A percentile compares a stretch with the other conserved stretches of the same genome.
Evolutionary conservation across 2,329 filamentous ascomycete genomes (phyloP).

Genomic region (Claviceps monticola): DNA sequence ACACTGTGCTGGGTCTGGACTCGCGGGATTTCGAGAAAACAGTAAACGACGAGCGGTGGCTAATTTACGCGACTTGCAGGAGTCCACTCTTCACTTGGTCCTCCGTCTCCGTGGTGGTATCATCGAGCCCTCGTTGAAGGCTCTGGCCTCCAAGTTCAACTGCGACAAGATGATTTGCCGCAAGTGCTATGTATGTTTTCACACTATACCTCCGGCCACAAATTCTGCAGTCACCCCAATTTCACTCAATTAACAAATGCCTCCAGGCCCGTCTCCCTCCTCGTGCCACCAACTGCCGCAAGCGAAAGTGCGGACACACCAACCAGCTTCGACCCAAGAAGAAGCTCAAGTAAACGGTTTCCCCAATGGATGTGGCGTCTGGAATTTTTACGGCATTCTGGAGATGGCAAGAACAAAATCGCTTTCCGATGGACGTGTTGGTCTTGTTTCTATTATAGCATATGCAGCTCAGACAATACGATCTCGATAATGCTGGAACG

Average conservation of each 20-base stretch:
- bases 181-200: conserved; percentile 92
- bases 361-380: conserved; percentile 30
- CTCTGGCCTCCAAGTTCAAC: conserved; percentile 98
- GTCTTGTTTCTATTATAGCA: conserved; percentile 28
- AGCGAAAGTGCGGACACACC: conserved; percentile 99
- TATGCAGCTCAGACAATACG: conserved; percentile 24
- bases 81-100: conserved; percentile 96
- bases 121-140: conserved; percentile 98
- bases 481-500: conserved; percentile 20
- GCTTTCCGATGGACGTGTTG: conserved; percentile 22
- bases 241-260: conserved; percentile 6
- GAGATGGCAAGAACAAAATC: conserved; percentile 22
- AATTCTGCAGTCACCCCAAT: background rate
- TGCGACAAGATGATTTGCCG: conserved; percentile 99
- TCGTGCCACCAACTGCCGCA: conserved; percentile 99
- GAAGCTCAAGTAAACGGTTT: conserved; percentile 72
- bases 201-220: background rate
- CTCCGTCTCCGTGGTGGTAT: conserved; percentile 98
- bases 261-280: conserved; percentile 69
- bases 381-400: conserved; percentile 27
- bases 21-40: background rate
- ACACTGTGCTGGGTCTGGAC: background rate
- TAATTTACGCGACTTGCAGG: conserved; percentile 34
- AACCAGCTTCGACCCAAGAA: conserved; percentile 99
- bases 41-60: background rate